These are phyloP conservation scores for Lobosporangium transversale DNA, from an alignment of 192 early-diverging fungal genomes.

Conservation along the genomic window DNA sequence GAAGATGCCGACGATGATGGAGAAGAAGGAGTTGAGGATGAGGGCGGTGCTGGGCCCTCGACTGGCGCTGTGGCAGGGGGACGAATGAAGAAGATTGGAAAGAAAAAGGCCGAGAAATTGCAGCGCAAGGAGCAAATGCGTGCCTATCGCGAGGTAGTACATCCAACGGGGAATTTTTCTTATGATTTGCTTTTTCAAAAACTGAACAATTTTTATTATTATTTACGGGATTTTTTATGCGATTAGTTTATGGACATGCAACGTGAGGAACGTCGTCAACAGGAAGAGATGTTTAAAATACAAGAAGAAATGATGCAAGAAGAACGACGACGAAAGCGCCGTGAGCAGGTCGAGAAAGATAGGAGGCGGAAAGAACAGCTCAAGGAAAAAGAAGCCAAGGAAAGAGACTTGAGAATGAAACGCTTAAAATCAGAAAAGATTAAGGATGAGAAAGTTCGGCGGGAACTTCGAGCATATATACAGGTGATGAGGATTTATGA, in stretches of 20 bases:
- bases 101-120: conserved; percentile 53
- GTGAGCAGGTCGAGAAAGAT: conserved; percentile 41
- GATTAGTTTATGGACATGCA: conserved; percentile 46
- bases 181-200: not conserved
- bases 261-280: conserved; percentile 44
- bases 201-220: too few relatives aligned
- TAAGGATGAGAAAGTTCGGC: conserved; percentile 18
- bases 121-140: conserved; percentile 54
- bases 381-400: conserved; percentile 36
- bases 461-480: conserved; percentile 42
- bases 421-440: conserved; percentile 14
- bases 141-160: conserved; percentile 52
- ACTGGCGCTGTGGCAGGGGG: not conserved
- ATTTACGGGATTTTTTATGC: too few relatives aligned
- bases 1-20: conserved; percentile 14
- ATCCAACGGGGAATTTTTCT: too few relatives aligned
- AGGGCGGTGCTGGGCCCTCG: conserved; percentile 34
- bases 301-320: conserved; percentile 32
- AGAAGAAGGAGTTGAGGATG: conserved; percentile 20
- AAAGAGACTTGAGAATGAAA: conserved; percentile 15
- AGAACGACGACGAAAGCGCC: conserved; percentile 33
- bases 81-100: conserved; percentile 45
- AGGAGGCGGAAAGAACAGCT: conserved; percentile 35
- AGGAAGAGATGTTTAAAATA: conserved; percentile 44
- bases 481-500: conserved; percentile 14